Evolutionary conservation across 805 yeast genomes (phyloP).

Genomic region (Komagataella mondaviorum): DNA sequence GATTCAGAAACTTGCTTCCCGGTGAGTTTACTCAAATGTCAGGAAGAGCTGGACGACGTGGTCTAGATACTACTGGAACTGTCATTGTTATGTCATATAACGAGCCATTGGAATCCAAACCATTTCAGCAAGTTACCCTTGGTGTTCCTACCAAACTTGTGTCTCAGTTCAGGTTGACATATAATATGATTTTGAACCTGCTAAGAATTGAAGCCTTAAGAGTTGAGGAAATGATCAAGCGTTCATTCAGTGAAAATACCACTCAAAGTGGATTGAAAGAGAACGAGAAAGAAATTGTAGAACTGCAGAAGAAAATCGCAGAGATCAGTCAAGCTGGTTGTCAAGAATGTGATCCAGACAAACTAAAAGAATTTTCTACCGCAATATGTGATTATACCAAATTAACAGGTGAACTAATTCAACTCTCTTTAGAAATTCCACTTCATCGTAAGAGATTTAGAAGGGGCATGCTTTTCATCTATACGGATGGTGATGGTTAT

Average conservation of each 20-base stretch:
- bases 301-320: constrained; percentile 23
- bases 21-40: constrained; percentile 99
- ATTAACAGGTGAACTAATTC: constrained; percentile 29
- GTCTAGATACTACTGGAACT: constrained; percentile 85
- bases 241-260: constrained; percentile 86
- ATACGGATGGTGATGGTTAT: constrained; percentile 29
- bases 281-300: constrained; percentile 54
- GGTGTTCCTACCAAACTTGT: constrained; percentile 85
- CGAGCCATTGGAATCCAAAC: constrained; percentile 39
- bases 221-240: constrained; percentile 97
- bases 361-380: constrained; percentile 30
- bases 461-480: constrained; percentile 46
- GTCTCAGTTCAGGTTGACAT: constrained; percentile 89
- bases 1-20: constrained; percentile 70
- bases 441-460: constrained; percentile 31
- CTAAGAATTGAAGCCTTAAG: constrained; percentile 86
- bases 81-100: constrained; percentile 84
- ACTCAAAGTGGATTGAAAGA: constrained; percentile 80
- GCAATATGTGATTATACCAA: constrained; percentile 31
- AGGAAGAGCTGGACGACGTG: constrained; percentile 97
- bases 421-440: constrained; percentile 32
- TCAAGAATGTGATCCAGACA: constrained; percentile 16
- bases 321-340: constrained; percentile 14
- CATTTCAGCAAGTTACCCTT: constrained; percentile 68
- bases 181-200: constrained; percentile 87